Evolutionary conservation across 164 flowering plant genomes (phyloP).

Genomic region (Echeveria elegans): DNA sequence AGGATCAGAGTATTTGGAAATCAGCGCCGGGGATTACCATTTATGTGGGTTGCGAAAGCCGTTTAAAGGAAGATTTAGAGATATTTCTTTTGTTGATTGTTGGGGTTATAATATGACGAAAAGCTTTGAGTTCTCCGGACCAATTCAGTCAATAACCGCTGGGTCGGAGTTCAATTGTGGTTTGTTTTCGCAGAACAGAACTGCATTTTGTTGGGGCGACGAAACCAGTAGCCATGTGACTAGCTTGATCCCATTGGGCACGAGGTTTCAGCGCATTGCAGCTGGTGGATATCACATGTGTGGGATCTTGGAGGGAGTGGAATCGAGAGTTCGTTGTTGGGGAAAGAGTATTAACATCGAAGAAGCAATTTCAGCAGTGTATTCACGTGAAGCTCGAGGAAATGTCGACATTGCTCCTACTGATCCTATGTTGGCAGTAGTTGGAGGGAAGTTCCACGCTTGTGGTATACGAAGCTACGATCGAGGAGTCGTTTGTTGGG

Average conservation of each 20-base stretch:
- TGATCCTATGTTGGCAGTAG: constrained; percentile 52
- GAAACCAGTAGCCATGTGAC: constrained; percentile 62
- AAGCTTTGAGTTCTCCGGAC: constrained; percentile 49
- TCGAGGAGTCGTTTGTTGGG: constrained; percentile 78
- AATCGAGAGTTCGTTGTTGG: constrained; percentile 70
- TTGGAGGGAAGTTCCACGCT: constrained; percentile 87
- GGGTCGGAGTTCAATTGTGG: constrained; percentile 92
- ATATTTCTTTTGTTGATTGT: constrained; percentile 66
- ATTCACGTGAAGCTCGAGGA: constrained; percentile 23
- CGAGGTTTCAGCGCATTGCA: constrained; percentile 55
- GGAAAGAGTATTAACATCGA: constrained; percentile 63
- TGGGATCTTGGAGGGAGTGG: constrained; percentile 51
- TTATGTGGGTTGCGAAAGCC: constrained; percentile 71
- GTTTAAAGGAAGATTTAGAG: constrained; percentile 26
- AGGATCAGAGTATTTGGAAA: constrained; percentile 53
- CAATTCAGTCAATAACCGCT: constrained; percentile 64
- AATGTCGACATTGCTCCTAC: constrained; percentile 53
- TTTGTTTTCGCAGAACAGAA: constrained; percentile 54
- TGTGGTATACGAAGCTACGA: constrained; percentile 71
- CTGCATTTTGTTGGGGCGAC: constrained; percentile 90
- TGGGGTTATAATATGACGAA: constrained; percentile 99
- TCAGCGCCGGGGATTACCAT: constrained; percentile 94
- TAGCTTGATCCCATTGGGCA: constrained; percentile 37
- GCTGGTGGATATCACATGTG: constrained; percentile 97
- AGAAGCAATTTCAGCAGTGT: constrained; percentile 28